Evolutionary conservation across 129 eudicot genomes (phyloP).

Genomic region (Silybum marianum): DNA sequence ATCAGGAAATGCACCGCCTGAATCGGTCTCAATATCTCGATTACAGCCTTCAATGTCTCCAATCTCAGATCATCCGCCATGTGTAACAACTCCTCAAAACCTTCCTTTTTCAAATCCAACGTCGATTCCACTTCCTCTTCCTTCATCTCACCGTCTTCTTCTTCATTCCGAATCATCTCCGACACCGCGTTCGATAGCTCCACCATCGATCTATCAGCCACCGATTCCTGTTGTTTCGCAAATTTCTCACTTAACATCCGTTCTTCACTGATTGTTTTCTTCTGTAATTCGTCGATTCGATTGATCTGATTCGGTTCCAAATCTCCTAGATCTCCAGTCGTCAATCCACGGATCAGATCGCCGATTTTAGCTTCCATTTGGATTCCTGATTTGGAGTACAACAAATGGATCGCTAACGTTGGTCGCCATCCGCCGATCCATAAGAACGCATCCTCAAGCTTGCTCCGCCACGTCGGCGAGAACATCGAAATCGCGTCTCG

Average conservation of each 20-base stretch:
- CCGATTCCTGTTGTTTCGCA: conserved; percentile 55
- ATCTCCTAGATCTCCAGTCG: conserved; percentile 46
- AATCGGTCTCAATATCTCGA: conserved; percentile 41
- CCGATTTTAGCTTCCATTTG: conserved; percentile 49
- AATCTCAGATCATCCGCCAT: conserved; percentile 69
- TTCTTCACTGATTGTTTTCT: conserved; percentile 42
- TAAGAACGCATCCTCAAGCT: conserved; percentile 60
- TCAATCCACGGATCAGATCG: conserved; percentile 43
- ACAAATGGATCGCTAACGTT: conserved; percentile 59
- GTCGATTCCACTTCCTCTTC: conserved; percentile 36
- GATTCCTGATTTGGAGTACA: conserved; percentile 60
- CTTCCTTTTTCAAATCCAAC: conserved; percentile 44
- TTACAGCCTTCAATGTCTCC: conserved; percentile 46
- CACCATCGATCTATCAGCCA: conserved; percentile 63
- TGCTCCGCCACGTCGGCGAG: conserved; percentile 51
- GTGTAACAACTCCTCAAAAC: conserved; percentile 40
- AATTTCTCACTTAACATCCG: conserved; percentile 42
- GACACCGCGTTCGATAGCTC: conserved; percentile 50
- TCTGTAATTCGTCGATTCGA: conserved; percentile 47
- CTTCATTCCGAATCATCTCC: conserved; percentile 35
- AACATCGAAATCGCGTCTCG: conserved; percentile 46
- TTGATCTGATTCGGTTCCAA: conserved; percentile 39
- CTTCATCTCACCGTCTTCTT: not conserved
- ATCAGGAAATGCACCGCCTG: conserved; percentile 64
- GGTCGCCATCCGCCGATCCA: conserved; percentile 88